Evolutionary conservation across 495 filamentous ascomycete species (phyloP), one percentile per base, ranked within the genome.

Genomic region (Pseudevernia furfuracea): DNA sequence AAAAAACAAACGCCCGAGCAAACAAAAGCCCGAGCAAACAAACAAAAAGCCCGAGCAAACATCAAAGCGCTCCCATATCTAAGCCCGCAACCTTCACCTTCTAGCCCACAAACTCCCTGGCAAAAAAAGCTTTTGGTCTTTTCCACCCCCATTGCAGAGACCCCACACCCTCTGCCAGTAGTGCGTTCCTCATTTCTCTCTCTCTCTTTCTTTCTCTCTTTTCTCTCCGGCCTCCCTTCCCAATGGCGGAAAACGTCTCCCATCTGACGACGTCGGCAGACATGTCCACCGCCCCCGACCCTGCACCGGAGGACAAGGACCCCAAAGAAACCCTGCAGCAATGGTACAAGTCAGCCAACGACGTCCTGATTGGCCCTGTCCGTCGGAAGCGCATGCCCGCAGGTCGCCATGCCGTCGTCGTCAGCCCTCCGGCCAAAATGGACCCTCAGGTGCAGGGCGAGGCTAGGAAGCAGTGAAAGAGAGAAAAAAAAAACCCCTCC

Each of bases 301-400:
- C 52, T n/a, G n/a, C n/a, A 23, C 9, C 28, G 21, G 53, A 39
- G 34, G 30, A 30, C 5, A 55, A 21, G 4, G 6, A 12, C 23
- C 61, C 17, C 41, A 43, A 39, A 25, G 61, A 53, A 19, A 17
- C 32, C n/a, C 14, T 46, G 38, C 61, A 63, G 32, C 52, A 53
- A 1, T 58, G 61, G 61, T 63, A 58, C 61, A 34, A 55, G 37
- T 41, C 61, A 19, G 30, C 38, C 25, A 44, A 55, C 34, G 61
- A 41, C 9, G 5, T 57, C 17, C 53, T 37, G 14, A 44, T 63
- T n/a, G 61, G 52, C 10, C 61, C 61, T 19, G 52, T 56, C 52
- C 61, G 61, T 36, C 61, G 52, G 32, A 63, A 63, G 12, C 55
- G 61, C 19, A 63, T 63, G 61, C 61, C 61, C 0, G 61, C 61